Evolutionary conservation across 768 basidiomycete species (phyloP).

Genomic region (Lentinus brumalis): DNA sequence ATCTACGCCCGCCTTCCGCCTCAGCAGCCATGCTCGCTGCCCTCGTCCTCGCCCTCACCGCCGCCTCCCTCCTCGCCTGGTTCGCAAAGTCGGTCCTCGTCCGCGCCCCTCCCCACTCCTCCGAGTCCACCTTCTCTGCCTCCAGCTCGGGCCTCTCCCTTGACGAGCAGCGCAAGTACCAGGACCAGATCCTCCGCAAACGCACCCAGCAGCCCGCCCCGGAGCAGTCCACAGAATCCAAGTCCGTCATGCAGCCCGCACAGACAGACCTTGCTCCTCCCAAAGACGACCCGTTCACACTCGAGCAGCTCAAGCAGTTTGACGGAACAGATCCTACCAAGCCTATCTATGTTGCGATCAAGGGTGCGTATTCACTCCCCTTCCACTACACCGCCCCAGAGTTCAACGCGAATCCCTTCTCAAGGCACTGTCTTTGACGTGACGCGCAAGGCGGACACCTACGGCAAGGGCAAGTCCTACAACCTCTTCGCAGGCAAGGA

Average conservation of each 20-base stretch:
- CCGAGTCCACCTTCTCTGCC: conserved; percentile 12
- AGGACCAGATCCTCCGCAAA: conserved; percentile 19
- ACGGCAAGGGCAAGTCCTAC: conserved; percentile 81
- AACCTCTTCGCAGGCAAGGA: conserved; percentile 93
- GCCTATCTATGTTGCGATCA: conserved; percentile 92
- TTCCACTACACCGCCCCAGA: not conserved
- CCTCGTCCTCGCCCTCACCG: conserved; percentile 35
- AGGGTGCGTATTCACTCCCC: conserved; percentile 51
- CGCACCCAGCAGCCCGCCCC: conserved; percentile 20
- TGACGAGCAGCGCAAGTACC: conserved; percentile 19
- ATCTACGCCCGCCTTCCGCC: not conserved
- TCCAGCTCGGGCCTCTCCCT: conserved; percentile 8
- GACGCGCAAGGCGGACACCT: conserved; percentile 79
- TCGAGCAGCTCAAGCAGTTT: conserved; percentile 63
- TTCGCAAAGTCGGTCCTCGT: conserved; percentile 17
- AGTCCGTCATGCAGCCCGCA: conserved; percentile 72
- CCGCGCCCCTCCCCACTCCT: conserved; percentile 1
- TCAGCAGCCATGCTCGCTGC: conserved; percentile 23
- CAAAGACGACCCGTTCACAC: conserved; percentile 77
- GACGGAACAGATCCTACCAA: conserved; percentile 66
- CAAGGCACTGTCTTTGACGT: conserved; percentile 92
- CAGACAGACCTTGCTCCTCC: conserved; percentile 64
- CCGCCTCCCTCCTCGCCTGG: conserved; percentile 29
- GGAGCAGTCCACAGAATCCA: conserved; percentile 15
- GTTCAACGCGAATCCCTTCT: no score